phyloP scores from a whole-genome alignment of 768 basidiomycete genomes.

The Mrakia hoshinonis region DNA sequence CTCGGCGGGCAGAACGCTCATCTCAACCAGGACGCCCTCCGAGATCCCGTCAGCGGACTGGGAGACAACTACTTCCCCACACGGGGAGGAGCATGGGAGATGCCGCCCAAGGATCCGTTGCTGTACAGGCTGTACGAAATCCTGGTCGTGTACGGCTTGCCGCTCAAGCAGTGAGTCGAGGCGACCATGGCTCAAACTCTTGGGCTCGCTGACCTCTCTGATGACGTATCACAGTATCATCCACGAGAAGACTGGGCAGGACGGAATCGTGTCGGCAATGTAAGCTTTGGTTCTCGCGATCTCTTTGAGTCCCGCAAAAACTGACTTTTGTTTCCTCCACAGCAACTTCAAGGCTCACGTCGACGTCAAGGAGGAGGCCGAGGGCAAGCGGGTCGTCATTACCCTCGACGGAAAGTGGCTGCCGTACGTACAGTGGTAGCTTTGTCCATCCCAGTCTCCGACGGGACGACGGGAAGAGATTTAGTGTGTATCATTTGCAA shows the following conservation, averaged over 20 bases:
- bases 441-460: too few species aligned
- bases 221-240: too few species aligned
- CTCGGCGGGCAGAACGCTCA: constrained; percentile 38
- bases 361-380: constrained; percentile 61
- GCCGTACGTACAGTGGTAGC: background rate
- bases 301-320: too few species aligned
- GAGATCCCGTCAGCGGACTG: background rate
- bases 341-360: constrained; percentile 65
- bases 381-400: constrained; percentile 67
- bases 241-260: constrained; percentile 34
- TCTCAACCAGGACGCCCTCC: constrained; percentile 43
- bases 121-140: constrained; percentile 71
- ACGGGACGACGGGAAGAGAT: too few species aligned
- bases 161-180: background rate
- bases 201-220: too few species aligned
- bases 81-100: background rate
- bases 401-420: constrained; percentile 34
- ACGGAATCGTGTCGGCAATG: constrained; percentile 87
- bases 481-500: too few species aligned
- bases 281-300: too few species aligned
- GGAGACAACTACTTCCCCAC: background rate
- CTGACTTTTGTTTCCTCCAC: too few species aligned
- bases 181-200: too few species aligned
- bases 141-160: constrained; percentile 6
- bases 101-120: constrained; percentile 66